Conservation (phyloP, 805 yeast species). For the Kluyveromyces wickerhamii region DNA sequence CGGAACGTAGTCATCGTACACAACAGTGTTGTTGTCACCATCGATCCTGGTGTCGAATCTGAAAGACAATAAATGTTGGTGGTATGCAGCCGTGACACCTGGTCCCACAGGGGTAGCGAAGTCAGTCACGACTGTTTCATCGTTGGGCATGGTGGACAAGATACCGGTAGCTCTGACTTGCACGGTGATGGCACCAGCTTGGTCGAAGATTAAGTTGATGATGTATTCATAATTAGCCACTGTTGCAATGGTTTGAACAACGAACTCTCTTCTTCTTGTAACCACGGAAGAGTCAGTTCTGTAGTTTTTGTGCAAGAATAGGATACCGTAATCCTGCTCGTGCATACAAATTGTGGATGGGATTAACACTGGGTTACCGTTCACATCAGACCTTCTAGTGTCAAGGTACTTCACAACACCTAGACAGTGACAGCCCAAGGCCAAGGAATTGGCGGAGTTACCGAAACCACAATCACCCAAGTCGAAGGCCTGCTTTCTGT, state of each 20-base stretch:
- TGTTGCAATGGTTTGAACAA: slow-evolving; percentile 73
- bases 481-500: slow-evolving; percentile 82
- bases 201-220: slow-evolving; percentile 62
- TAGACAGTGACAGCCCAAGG: slow-evolving; percentile 74
- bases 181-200: slow-evolving; percentile 68
- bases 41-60: slow-evolving; percentile 79
- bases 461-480: slow-evolving; percentile 84
- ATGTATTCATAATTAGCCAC: slow-evolving; percentile 81
- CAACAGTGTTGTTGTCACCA: slow-evolving; percentile 70
- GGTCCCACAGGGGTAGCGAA: slow-evolving; percentile 71
- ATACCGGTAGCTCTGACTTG: slow-evolving; percentile 85
- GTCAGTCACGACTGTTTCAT: slow-evolving; percentile 55
- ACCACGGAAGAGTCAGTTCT: slow-evolving; percentile 64
- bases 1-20: slow-evolving; percentile 59
- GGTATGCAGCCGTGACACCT: slow-evolving; percentile 76
- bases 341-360: slow-evolving; percentile 75
- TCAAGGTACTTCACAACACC: slow-evolving; percentile 73
- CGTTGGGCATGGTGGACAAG: slow-evolving; percentile 76
- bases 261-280: slow-evolving; percentile 71
- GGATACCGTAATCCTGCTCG: slow-evolving; percentile 68
- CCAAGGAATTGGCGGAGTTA: slow-evolving; percentile 56
- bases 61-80: slow-evolving; percentile 72
- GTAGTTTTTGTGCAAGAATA: slow-evolving; percentile 74
- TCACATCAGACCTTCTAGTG: slow-evolving; percentile 44
- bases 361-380: slow-evolving; percentile 54